Base-by-base conservation (phyloP, 106 monocot genomes). In the Amphibolis antarctica region DNA sequence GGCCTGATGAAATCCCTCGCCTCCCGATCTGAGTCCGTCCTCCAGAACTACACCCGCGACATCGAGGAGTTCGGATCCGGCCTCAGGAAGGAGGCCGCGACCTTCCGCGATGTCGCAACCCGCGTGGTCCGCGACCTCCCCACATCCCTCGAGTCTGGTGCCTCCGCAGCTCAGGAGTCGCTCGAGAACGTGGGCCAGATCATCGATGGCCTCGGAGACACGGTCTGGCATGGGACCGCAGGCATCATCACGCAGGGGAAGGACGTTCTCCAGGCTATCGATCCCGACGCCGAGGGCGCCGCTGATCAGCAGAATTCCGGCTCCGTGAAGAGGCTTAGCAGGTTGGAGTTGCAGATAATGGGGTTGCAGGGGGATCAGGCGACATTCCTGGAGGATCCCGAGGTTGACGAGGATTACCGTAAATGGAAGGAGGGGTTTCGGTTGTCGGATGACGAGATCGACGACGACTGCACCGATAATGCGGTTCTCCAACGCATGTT, bases 21-120 rank as follows among this genome's bases (percentile, higher is more conserved):
- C 9, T 42, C 81, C 45, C 82, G 54, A 67, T 90, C 90, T 12
- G 90, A 90, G 70, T 69, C 90, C 30, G 83, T 89, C 69, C 81
- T 94, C 62, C 69, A 81, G 71, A 88, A 85, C 60, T 99, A 91
- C 72, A 82, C 83, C 45, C 81, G 84, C 13, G 96, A 98, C 54
- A 78, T 98, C 30, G 78, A 78, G 69, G 96, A 98, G 72, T 90
- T 98, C 78, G 70, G 96, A 52, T 72, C 84, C 4, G 96, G 90
- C 17, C 69, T 98, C 51, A 79, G 67, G 67, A 80, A 78, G 78
- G 96, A 98, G 82, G 82, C 86, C 46, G 79, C 29, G 22, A 78
- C 73, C 21, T 47, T 98, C 66, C 71, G 84, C n/a, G 84, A 84
- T 47, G 85, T 74, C 55, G 92, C 92, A 53, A n/a, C 72, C 28